Evolutionary conservation across 1,284 basidiomycete species (phyloP).

Genomic region (Vanrija pseudolonga): DNA sequence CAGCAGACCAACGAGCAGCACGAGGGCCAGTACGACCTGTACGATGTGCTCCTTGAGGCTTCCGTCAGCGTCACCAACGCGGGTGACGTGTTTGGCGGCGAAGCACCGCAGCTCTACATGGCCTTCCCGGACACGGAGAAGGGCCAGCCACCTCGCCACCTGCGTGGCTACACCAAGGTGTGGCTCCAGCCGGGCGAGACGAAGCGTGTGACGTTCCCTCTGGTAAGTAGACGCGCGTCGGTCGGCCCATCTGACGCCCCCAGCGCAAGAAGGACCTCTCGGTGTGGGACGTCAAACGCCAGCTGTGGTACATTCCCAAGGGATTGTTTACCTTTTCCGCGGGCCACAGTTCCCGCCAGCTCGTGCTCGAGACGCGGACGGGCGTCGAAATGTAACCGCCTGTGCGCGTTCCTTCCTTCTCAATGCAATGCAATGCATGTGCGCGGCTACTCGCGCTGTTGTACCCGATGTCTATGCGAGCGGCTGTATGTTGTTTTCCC

Average conservation of each 20-base stretch:
- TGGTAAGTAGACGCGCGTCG: conserved; percentile 32
- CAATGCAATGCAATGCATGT: background rate
- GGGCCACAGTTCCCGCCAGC: conserved; percentile 41
- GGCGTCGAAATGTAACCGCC: background rate
- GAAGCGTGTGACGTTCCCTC: conserved; percentile 37
- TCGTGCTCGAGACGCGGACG: conserved; percentile 18
- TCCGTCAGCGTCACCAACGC: conserved; percentile 49
- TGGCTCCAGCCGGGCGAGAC: conserved; percentile 39
- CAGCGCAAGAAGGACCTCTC: conserved; percentile 50
- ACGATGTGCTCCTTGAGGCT: conserved; percentile 44
- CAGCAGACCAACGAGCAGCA: conserved; percentile 50
- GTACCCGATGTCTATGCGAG: no score
- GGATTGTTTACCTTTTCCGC: conserved; percentile 42
- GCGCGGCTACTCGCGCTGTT: background rate
- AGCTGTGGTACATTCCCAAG: conserved; percentile 45
- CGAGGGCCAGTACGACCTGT: conserved; percentile 36
- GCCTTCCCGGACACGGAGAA: conserved; percentile 42
- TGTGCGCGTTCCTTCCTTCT: background rate
- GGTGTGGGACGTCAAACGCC: conserved; percentile 47
- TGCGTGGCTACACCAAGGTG: conserved; percentile 47
- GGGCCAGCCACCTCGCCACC: conserved; percentile 44
- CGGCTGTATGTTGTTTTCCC: no score
- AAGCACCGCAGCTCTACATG: conserved; percentile 53
- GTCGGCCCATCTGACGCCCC: background rate
- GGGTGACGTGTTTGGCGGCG: conserved; percentile 45